phyloP scores from a whole-genome alignment of 2,329 filamentous ascomycete species.

The Claviceps maximensis region DNA sequence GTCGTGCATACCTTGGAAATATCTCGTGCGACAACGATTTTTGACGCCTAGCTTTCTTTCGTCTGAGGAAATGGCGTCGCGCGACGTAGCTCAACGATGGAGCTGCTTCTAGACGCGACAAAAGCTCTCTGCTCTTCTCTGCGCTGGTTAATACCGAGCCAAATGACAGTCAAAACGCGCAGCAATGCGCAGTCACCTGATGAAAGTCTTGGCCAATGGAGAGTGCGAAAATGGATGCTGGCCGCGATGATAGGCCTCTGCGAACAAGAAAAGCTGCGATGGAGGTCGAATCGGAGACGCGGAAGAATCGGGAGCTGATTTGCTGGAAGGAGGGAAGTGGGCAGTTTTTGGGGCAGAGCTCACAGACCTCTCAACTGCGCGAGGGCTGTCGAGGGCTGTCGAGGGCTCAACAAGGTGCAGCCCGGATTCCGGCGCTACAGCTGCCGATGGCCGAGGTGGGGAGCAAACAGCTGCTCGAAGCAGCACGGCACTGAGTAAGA shows the following conservation, averaged over 20 bases:
- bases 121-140: constrained; percentile 9
- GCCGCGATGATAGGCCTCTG: constrained; percentile 39
- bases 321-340: constrained; percentile 21
- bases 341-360: constrained; percentile 9
- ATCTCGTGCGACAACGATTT: constrained; percentile 3
- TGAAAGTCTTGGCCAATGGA: constrained; percentile 32
- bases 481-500: neutral
- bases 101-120: constrained; percentile 5
- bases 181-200: constrained; percentile 36
- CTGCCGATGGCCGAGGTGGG: constrained; percentile 8
- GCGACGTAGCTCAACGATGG: constrained; percentile 9
- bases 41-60: neutral
- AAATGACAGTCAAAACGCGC: constrained; percentile 9
- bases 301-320: constrained; percentile 34
- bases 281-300: constrained; percentile 19
- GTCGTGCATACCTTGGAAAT: constrained; percentile 1
- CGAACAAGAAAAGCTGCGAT: constrained; percentile 26
- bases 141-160: constrained; percentile 13
- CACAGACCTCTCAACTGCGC: neutral
- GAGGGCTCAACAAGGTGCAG: constrained; percentile 4
- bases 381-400: neutral
- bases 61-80: constrained; percentile 2
- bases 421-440: constrained; percentile 4
- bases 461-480: neutral
- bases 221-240: constrained; percentile 27